Base-by-base conservation (phyloP, 2,329 filamentous ascomycete genomes). In the Incumbomyces delicatus region DNA sequence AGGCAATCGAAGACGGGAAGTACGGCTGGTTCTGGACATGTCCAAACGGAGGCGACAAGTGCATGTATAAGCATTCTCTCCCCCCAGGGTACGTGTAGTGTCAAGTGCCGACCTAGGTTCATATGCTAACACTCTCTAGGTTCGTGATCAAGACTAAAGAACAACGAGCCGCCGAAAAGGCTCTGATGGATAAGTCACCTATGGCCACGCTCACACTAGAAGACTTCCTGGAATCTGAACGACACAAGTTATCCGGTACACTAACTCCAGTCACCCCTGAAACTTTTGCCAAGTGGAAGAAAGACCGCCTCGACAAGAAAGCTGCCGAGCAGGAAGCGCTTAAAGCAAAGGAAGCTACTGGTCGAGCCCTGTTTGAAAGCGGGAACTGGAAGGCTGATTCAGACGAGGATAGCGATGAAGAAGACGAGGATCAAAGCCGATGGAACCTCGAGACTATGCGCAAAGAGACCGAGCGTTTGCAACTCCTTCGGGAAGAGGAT, bases 21-120 rank as follows among this genome's bases (percentile, higher is more conserved):
- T 98, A 98, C 61, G 92, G 92, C 53, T 98, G 92, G 92, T 96
- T 98, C 70, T 98, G 92, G 92, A 76, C 81, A 50, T 98, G 92
- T 76, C 92, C 92, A 39, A 96, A 96, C 61, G 89, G 88, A 55
- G 90, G 86, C 53, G 85, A 98, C 63, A 87, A 95, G 68, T 98
- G 92, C 84, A 96, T 92, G 83, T 98, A 98, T 65, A 89, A 85
- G 69, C 92, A 98, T 67, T 88, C 85, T 60, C 75, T 98, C 59
- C 92, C 94, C 58, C 85, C 89, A 61, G 92, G 92, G 86, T 94
- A 79, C 61, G 85, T 78, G 36, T 41, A 27, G 8, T 8, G 22
- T 27, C 8, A 8, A 27, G 8, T 27, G 22, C 22, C 22, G 22
- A 27, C 5, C 5, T 27, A 8, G 4, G 22, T 8, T 27, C 17